These are phyloP conservation scores for Tolypocladium sp. DNA, from an alignment of 2,329 filamentous ascomycete genomes.

Conservation along the genomic window DNA sequence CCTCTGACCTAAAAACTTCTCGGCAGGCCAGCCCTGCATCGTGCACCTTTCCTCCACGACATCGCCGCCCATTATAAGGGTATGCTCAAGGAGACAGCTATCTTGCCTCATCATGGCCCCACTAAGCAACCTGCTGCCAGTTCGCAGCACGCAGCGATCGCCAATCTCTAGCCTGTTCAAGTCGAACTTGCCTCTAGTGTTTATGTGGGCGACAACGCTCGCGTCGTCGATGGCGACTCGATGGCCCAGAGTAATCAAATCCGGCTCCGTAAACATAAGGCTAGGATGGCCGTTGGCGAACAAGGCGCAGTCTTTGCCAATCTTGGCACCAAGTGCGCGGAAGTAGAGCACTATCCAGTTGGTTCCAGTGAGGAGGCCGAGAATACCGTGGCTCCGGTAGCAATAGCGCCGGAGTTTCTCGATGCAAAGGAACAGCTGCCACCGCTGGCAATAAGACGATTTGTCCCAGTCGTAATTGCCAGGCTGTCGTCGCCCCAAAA, in stretches of 20 bases:
- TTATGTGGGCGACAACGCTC: conserved; percentile 46
- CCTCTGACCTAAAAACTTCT: conserved; percentile 4
- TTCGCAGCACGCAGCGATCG: conserved; percentile 40
- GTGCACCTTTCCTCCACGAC: conserved; percentile 39
- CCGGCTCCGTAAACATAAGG: conserved; percentile 48
- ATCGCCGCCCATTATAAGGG: conserved; percentile 47
- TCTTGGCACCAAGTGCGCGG: conserved; percentile 40
- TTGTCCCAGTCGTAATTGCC: conserved; percentile 51
- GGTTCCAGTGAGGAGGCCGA: conserved; percentile 44
- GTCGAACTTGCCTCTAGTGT: conserved; percentile 46
- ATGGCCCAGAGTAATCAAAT: conserved; percentile 43
- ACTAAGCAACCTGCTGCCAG: conserved; percentile 40
- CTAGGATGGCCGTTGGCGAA: conserved; percentile 43
- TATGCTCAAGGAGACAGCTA: conserved; percentile 46
- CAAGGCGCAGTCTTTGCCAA: conserved; percentile 45
- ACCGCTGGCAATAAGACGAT: conserved; percentile 46
- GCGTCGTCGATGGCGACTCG: conserved; percentile 46
- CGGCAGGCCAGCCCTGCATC: conserved; percentile 45
- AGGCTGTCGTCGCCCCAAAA: conserved; percentile 39
- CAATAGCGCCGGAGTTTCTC: conserved; percentile 41
- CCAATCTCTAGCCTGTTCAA: conserved; percentile 42
- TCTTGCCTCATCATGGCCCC: conserved; percentile 44
- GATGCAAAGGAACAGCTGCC: conserved; percentile 44
- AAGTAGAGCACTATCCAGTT: conserved; percentile 44
- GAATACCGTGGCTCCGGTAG: conserved; percentile 39